Evolutionary conservation across 1,284 basidiomycete species (phyloP), one percentile per base, ranked within the genome.

Genomic region (Moesziomyces sp.): DNA sequence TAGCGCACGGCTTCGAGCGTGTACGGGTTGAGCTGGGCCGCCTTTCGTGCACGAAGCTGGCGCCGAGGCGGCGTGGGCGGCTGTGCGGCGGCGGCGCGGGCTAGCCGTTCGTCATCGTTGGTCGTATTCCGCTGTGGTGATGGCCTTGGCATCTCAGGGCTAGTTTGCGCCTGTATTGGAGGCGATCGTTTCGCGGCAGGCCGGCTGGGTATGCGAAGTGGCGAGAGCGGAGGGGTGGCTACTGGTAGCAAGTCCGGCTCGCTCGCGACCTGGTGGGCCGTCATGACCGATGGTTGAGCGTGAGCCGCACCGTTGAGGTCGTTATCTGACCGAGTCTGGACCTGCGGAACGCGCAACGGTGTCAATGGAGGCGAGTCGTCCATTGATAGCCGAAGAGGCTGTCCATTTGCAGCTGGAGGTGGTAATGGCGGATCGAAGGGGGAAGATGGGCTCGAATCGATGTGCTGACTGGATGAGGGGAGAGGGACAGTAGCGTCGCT

Each of bases 21-120:
- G 55, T 84, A 86, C 0, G 85, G 85, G 18, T 83, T 81, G 44
- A 86, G 80, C 58, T 86, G 85, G 5, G 77, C 76, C 0, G 79
- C 71, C 0, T 84, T 85, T 3, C 85, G 79, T 3, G 66, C 58
- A 14, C 85, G 82, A 28, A 86, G 56, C 19, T 69, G 56, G 21
- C 69, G 76, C 3, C 74, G 60, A 5, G 72, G 78, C 9, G 75
- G 74, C 2, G 73, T 62, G 1, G 63, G 69, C 19, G 68, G 60
- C 24, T 58, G 66, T 13, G 61, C 61, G 28, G 72, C 66, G 14
- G 72, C 67, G 8, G 58, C 60, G 40, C 61, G 44, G 18, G 71
- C 71, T 0, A 68, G 9, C 1, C 24, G 46, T 42, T 74, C 71
- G 28, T 74, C 65, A 21, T 61, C 47, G 18, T 44, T 3, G 11